phyloP scores from a whole-genome alignment of 139 green algal genomes.

The Diplosphaera chodatii region DNA sequence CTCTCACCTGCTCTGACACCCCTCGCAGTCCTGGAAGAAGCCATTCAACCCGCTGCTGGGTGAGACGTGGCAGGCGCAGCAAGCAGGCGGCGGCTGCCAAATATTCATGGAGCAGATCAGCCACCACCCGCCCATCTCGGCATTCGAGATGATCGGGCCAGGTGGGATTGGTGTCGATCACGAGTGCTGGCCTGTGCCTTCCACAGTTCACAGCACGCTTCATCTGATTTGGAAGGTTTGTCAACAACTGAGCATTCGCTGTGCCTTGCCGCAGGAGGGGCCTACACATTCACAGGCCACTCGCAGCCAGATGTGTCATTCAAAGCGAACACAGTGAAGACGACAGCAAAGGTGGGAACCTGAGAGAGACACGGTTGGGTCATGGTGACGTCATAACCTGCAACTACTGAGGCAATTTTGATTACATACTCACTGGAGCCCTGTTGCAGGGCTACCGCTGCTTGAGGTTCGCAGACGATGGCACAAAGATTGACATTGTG shows the following conservation, averaged over 20 bases:
- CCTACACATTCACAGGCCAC: slow-evolving; percentile 56
- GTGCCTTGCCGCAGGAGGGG: slow-evolving; percentile 12
- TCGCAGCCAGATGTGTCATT: slow-evolving; percentile 66
- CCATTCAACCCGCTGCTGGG: slow-evolving; percentile 89
- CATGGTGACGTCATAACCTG: too few species aligned
- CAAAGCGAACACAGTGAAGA: slow-evolving; percentile 69
- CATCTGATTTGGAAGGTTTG: too few species aligned
- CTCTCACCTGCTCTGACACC: too few species aligned
- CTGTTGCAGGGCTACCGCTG: slow-evolving; percentile 34
- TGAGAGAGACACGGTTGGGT: too few species aligned
- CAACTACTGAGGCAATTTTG: too few species aligned
- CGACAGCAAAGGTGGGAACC: slow-evolving; percentile 34
- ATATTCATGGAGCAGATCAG: slow-evolving; percentile 80
- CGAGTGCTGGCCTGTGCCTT: too few species aligned
- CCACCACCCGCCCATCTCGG: slow-evolving; percentile 64
- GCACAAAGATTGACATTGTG: slow-evolving; percentile 49
- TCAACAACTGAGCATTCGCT: too few species aligned
- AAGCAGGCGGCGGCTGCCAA: slow-evolving; percentile 36
- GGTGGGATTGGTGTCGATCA: too few species aligned
- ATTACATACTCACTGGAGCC: too few species aligned
- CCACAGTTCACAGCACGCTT: too few species aligned
- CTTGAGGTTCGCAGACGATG: slow-evolving; percentile 57
- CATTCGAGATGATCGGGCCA: slow-evolving; percentile 69
- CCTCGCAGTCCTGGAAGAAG: slow-evolving; percentile 66
- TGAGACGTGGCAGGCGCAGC: slow-evolving; percentile 67